phyloP scores from a whole-genome alignment of 306 rosid species.

The Trifolium fragiferum region DNA sequence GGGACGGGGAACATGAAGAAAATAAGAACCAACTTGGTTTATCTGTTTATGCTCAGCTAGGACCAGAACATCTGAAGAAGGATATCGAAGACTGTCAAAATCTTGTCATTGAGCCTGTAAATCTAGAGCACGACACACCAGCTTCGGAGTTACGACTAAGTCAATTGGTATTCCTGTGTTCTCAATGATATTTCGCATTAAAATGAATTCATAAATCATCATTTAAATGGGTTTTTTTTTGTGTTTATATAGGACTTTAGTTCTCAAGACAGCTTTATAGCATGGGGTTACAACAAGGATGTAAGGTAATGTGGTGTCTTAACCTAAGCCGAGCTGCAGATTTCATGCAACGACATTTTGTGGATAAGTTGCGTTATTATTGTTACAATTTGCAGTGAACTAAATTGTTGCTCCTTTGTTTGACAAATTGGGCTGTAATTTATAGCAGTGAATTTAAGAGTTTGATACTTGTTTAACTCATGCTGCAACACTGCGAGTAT shows the following conservation, averaged over 20 bases:
- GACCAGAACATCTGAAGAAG: slow-evolving; percentile 76
- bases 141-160: slow-evolving; percentile 77
- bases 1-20: slow-evolving; percentile 47
- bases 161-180: slow-evolving; percentile 64
- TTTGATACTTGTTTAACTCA: slow-evolving; percentile 16
- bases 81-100: slow-evolving; percentile 84
- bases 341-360: slow-evolving; percentile 46
- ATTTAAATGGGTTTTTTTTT: slow-evolving; percentile 27
- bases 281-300: slow-evolving; percentile 62
- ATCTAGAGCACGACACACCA: slow-evolving; percentile 63
- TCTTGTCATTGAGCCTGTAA: slow-evolving; percentile 60
- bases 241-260: slow-evolving; percentile 62
- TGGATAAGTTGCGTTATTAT: slow-evolving; percentile 4
- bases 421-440: slow-evolving; percentile 34
- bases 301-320: slow-evolving; percentile 46
- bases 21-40: slow-evolving; percentile 48
- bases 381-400: slow-evolving; percentile 6
- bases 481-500: slow-evolving; percentile 30
- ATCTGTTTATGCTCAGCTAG: slow-evolving; percentile 69
- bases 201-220: neutral
- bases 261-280: slow-evolving; percentile 70
- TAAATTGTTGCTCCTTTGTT: slow-evolving; percentile 25
- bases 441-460: slow-evolving; percentile 27
- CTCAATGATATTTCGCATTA: slow-evolving; percentile 14
- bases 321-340: neutral